Base-by-base conservation (phyloP, 176 grass and related monocot genomes). In the Poa pratensis region DNA sequence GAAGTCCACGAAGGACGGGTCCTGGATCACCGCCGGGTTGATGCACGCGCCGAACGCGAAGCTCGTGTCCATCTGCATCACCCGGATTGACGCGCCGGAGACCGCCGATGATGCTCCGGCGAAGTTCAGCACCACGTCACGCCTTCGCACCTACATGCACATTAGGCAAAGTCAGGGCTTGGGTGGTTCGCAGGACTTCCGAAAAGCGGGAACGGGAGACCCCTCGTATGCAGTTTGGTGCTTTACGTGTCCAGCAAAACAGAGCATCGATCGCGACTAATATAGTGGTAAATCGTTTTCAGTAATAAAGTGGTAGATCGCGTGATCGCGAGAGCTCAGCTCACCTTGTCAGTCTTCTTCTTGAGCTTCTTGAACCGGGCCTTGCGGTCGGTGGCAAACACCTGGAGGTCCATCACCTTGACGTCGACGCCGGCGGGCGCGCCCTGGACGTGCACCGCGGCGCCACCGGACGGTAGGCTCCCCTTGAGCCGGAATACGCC, bases 1-100 rank as follows among this genome's bases (percentile, higher is more conserved):
- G 89, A 93, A 96, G 69, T 85, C 77, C 6, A 89, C 94, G 65
- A 89, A 93, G 20, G 18, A 84, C 3, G 89, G 84, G 81, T 93
- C 92, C 65, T 87, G 68, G n/a, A 96, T 83, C 59, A 89, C 88
- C 13, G n/a, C 58, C 2, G 80, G 55, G 43, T 78, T 87, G 76
- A 93, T 87, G 84, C 91, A 95, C 2, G 88, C 42, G 4, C 94
- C 94, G 80, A 95, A 85, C 39, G 94, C 88, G 86, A 95, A 95
- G 82, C 84, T 95, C 86, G 86, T 93, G 80, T 91, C 80, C 67
- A 86, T 87, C 78, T 95, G 91, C 75, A 76, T 78, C 67, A 95
- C 89, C 4, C 75, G 85, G 15, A 95, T 65, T 0, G 83, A 67
- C 43, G 91, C 72, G 19, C 68, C 90, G 1, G 59, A 76, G 16